Base-by-base conservation (phyloP, 2,329 filamentous ascomycete species). In the Colletotrichum euphorbiae region DNA sequence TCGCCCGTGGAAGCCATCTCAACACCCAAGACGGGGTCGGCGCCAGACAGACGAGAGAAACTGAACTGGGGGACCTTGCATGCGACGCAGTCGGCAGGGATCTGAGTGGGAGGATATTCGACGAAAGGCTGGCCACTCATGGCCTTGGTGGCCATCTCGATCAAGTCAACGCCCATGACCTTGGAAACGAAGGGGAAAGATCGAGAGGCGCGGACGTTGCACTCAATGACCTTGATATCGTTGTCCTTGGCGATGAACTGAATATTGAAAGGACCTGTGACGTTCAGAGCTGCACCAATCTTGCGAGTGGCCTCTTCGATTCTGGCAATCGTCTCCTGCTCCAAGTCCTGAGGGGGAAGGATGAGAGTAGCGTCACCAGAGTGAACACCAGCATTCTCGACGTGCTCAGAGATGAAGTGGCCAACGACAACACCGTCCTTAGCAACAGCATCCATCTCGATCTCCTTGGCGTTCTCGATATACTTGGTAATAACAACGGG, bases 161-260 rank as follows among this genome's bases (percentile, higher is more conserved):
- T 98, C 71, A 99, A 86, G 77, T 99, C 95, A 59, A 98, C 93
- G 58, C 94, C 94, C 93, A 97, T 98, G 73, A 97, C 93, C 85
- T 99, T 99, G 72, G 94, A 98, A 15, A 98, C 94, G 77, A 99
- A 99, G 70, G 96, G 96, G 86, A 98, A 98, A 0, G 95, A 98
- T 72, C 96, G 89, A 51, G 96, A 98, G 15, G 96, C 96, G 71
- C 96, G 91, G 69, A 98, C 96, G 76, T 99, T 99, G 82, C 96
- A 98, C 83, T 99, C 96, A 72, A 99, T 99, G 72, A 99, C 96
- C 85, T 98, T 98, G 85, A 99, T 98, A 73, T 98, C 95, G 78
- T 98, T 98, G 79, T 98, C 94, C 84, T 98, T 98, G 75, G 96
- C 96, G 75, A 99, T 99, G 83, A 99, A 98, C 79, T 99, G 96